Base-by-base conservation (phyloP, 495 filamentous ascomycete species). In the Annulohypoxylon bovei region DNA sequence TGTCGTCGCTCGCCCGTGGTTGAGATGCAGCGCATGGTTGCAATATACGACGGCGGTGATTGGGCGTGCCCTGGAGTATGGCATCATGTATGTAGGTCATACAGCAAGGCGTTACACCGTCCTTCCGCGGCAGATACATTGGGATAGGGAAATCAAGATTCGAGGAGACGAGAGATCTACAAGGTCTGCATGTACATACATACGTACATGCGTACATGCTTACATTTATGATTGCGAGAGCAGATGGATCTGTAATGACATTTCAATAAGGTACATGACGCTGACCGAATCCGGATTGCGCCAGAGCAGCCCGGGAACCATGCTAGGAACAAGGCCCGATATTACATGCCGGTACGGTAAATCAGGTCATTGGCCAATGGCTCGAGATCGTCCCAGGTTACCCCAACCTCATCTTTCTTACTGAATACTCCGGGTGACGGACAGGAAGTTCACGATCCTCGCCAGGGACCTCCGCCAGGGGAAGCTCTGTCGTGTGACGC, bases 11-110 rank as follows among this genome's bases (percentile, higher is more conserved):
- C 40, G 54, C 23, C 61, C 55, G 40, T 72, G 65, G 70, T 62
- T 49, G 65, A 68, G 60, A 68, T 72, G 70, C 47, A 58, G 65
- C 70, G 27, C 46, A 49, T 25, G 46, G 70, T 65, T 62, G 56
- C 65, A 68, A 37, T 58, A 33, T 72, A 53, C 50, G 33, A 62
- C 58, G 30, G 50, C 37, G 61, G 23, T 66, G 50, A 73, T 69
- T 70, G 71, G 67, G 28, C 47, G 18, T 62, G 59, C 32, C 56
- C 57, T 66, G 60, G 62, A 28, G 39, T 66, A 69, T 73, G 66
- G 62, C 67, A 70, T 69, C 67, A 70, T 70, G 62, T 67, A 73
- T 73, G 71, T 73, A 73, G 67, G 71, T 73, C 66, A 73, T 73
- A 73, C 71, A 73, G 66, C 42, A 65, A 62, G 62, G 35, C 52